These are phyloP conservation scores for Cladorrhinum sp. DNA, from an alignment of 2,329 filamentous ascomycete species.

Conservation along the genomic window DNA sequence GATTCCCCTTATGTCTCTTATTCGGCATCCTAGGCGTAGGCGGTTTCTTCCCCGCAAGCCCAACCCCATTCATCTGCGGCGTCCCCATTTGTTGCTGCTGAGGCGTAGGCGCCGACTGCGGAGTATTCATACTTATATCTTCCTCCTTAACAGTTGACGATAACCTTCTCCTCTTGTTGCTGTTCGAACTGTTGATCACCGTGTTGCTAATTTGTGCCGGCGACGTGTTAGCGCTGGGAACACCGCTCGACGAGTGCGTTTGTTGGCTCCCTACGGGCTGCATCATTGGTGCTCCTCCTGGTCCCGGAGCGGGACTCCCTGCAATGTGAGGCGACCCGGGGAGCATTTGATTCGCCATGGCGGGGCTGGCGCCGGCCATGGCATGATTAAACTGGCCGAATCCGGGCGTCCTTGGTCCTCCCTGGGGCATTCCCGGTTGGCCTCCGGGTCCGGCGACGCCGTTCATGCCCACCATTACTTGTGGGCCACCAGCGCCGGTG, in stretches of 20 bases:
- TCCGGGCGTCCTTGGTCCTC: conserved; percentile 49
- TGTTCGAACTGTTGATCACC: conserved; percentile 27
- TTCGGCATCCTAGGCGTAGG: conserved; percentile 52
- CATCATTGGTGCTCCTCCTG: conserved; percentile 65
- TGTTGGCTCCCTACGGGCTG: conserved; percentile 66
- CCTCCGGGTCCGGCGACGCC: conserved; percentile 28
- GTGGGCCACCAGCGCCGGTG: conserved; percentile 24
- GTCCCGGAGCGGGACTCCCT: conserved; percentile 57
- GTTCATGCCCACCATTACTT: conserved; percentile 38
- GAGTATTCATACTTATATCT: conserved; percentile 35
- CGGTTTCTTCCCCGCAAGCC: conserved; percentile 51
- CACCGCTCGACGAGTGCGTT: conserved; percentile 54
- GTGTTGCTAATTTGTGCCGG: conserved; percentile 38
- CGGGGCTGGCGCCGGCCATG: conserved; percentile 56
- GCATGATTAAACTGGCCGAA: conserved; percentile 51
- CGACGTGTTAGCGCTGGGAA: conserved; percentile 65
- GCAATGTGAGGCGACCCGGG: conserved; percentile 59
- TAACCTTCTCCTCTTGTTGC: conserved; percentile 55
- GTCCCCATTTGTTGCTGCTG: conserved; percentile 30
- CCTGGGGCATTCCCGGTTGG: conserved; percentile 44
- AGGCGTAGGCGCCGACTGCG: conserved; percentile 48
- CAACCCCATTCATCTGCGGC: conserved; percentile 51
- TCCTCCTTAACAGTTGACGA: conserved; percentile 59
- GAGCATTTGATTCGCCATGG: conserved; percentile 56
- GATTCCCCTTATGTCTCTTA: conserved; percentile 52